These are phyloP conservation scores for Pythium chondricola DNA, from an alignment of 352 stramenopile genomes.

Conservation along the genomic window DNA sequence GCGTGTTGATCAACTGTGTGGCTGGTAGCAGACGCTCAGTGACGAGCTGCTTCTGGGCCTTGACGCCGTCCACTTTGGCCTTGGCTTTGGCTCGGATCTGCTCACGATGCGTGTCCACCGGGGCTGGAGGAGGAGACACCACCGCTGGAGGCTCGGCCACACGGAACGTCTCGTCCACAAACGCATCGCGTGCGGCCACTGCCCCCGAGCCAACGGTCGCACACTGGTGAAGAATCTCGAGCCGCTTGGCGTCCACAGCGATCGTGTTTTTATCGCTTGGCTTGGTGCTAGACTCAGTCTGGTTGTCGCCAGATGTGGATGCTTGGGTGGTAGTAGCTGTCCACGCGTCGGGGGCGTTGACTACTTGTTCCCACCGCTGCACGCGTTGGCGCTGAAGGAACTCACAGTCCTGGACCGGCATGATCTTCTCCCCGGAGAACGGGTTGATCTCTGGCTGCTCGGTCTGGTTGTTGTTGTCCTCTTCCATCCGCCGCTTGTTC, in stretches of 20 bases:
- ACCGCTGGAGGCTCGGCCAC: background rate
- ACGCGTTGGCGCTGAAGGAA: constrained; percentile 57
- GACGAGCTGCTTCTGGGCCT: background rate
- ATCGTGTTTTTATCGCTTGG: constrained; percentile 21
- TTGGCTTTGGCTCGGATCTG: background rate
- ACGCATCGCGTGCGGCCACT: constrained; percentile 30
- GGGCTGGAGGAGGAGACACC: background rate
- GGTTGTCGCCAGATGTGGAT: constrained; percentile 15
- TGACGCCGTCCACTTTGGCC: constrained; percentile 8
- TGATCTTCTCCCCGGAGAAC: constrained; percentile 70
- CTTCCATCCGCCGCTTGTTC: constrained; percentile 7
- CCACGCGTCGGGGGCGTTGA: constrained; percentile 29
- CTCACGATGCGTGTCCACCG: background rate
- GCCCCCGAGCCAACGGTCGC: constrained; percentile 43
- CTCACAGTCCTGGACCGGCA: constrained; percentile 51
- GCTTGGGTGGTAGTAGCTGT: background rate
- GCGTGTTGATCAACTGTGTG: background rate
- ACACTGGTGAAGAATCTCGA: constrained; percentile 70
- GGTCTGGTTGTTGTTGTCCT: constrained; percentile 8
- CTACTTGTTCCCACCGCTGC: constrained; percentile 55
- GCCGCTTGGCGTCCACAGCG: constrained; percentile 37
- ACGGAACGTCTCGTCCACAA: constrained; percentile 44
- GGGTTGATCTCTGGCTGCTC: constrained; percentile 26
- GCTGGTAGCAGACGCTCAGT: background rate
- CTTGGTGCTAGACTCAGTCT: constrained; percentile 12